Evolutionary conservation across 345 rosid species (phyloP).

Genomic region (Arabidopsis suecica): DNA sequence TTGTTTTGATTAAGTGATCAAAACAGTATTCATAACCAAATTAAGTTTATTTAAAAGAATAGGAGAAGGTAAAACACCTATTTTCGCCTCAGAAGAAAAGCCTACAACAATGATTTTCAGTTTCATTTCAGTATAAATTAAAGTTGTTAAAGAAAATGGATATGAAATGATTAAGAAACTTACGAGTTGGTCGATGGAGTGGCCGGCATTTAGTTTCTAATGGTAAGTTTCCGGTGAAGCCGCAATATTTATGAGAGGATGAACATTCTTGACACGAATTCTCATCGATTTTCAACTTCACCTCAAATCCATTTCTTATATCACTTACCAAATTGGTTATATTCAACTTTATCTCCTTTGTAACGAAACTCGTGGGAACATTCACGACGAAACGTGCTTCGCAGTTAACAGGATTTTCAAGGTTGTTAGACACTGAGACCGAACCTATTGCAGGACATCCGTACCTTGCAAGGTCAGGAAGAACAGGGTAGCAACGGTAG

Average conservation of each 20-base stretch:
- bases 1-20: too few species aligned
- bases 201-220: background rate
- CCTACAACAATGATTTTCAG: too few species aligned
- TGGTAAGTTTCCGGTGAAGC: background rate
- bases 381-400: background rate
- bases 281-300: constrained; percentile 31
- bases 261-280: constrained; percentile 23
- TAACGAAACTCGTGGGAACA: background rate
- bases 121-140: too few species aligned
- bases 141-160: background rate
- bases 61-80: too few species aligned
- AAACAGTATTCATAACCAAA: too few species aligned
- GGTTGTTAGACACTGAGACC: background rate
- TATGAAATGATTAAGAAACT: constrained; percentile 1
- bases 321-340: background rate
- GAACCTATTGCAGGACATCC: background rate
- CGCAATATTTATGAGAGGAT: constrained; percentile 10
- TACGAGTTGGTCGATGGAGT: constrained; percentile 16
- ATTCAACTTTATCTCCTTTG: background rate
- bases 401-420: background rate
- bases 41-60: too few species aligned
- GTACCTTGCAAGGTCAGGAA: background rate
- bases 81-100: too few species aligned
- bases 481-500: constrained; percentile 15
- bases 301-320: constrained; percentile 44